A percentile compares a stretch with the other conserved stretches of the same genome.
Evolutionary conservation across 768 basidiomycete genomes (phyloP).

Genomic region (Wakefieldia striispora): DNA sequence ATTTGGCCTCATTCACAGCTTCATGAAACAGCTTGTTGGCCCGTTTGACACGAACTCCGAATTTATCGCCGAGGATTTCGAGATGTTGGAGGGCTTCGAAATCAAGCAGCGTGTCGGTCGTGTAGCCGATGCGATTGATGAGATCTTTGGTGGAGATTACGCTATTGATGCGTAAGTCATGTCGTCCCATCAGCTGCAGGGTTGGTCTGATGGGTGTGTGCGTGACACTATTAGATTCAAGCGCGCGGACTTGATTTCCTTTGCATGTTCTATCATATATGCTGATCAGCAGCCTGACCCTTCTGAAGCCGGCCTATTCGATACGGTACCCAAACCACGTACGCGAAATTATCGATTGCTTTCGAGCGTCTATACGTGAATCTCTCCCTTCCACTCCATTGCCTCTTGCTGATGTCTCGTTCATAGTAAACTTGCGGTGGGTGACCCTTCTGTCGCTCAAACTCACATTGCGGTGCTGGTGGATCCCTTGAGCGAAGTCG

Average conservation of each 20-base stretch:
- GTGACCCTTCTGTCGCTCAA: conserved; percentile 64
- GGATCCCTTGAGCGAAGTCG: conserved; percentile 81
- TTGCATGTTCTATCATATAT: conserved; percentile 70
- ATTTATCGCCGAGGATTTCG: conserved; percentile 73
- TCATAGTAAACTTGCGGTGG: conserved; percentile 63
- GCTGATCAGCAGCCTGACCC: conserved; percentile 70
- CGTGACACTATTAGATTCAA: conserved; percentile 40
- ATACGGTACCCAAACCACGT: conserved; percentile 58
- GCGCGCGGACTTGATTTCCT: conserved; percentile 58
- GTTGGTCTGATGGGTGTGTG: neutral
- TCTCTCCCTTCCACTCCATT: conserved; percentile 6
- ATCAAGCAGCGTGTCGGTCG: conserved; percentile 65
- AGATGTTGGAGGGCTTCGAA: conserved; percentile 72
- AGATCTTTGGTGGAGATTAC: conserved; percentile 40
- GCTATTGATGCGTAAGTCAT: conserved; percentile 43
- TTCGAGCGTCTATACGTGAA: conserved; percentile 64
- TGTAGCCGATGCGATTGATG: conserved; percentile 62
- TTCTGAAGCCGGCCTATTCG: conserved; percentile 71
- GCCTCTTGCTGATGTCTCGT: neutral
- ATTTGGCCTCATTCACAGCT: conserved; percentile 2
- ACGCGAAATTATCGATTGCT: conserved; percentile 59
- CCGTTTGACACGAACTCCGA: conserved; percentile 53
- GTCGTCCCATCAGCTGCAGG: neutral
- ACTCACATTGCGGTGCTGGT: conserved; percentile 71
- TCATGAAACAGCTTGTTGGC: conserved; percentile 62